These are phyloP conservation scores for Flagelloscypha sp. DNA, from an alignment of 768 basidiomycete genomes.

Conservation along the genomic window DNA sequence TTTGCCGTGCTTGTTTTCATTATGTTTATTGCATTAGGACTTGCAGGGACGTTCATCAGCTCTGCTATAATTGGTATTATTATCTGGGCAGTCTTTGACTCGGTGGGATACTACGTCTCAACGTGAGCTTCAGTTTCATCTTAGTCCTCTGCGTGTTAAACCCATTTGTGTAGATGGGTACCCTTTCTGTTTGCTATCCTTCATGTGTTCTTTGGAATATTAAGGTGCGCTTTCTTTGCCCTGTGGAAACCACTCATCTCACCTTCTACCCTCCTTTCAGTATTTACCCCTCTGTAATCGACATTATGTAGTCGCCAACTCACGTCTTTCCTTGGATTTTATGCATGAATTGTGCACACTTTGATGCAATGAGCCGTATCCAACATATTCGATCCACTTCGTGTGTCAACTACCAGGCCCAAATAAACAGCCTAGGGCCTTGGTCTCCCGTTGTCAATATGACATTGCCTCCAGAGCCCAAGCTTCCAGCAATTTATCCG, in stretches of 20 bases:
- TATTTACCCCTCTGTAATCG: slow-evolving; percentile 11
- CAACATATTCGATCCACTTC: no score
- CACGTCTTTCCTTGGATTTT: no score
- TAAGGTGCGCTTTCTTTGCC: slow-evolving; percentile 6
- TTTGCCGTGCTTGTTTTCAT: slow-evolving; percentile 40
- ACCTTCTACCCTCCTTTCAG: slow-evolving; percentile 2
- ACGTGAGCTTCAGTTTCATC: slow-evolving; percentile 28
- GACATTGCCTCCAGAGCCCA: no score
- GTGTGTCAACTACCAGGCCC: no score
- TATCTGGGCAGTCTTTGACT: slow-evolving; percentile 36
- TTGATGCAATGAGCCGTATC: no score
- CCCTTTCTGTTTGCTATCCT: slow-evolving; percentile 16
- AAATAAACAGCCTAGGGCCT: no score
- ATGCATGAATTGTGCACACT: no score
- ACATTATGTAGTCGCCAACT: slow-evolving; percentile 15
- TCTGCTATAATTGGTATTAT: slow-evolving; percentile 38
- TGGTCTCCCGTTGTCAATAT: no score
- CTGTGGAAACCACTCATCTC: background rate
- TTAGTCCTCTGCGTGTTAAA: background rate
- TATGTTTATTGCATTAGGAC: slow-evolving; percentile 30
- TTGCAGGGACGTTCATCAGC: slow-evolving; percentile 39
- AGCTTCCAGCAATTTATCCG: no score
- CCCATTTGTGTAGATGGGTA: slow-evolving; percentile 12
- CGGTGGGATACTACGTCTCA: slow-evolving; percentile 41
- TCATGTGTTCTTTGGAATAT: slow-evolving; percentile 12